Evolutionary conservation across 2,329 filamentous ascomycete genomes (phyloP), one percentile per base, ranked within the genome.

Genomic region (Neofusicoccum parvum): DNA sequence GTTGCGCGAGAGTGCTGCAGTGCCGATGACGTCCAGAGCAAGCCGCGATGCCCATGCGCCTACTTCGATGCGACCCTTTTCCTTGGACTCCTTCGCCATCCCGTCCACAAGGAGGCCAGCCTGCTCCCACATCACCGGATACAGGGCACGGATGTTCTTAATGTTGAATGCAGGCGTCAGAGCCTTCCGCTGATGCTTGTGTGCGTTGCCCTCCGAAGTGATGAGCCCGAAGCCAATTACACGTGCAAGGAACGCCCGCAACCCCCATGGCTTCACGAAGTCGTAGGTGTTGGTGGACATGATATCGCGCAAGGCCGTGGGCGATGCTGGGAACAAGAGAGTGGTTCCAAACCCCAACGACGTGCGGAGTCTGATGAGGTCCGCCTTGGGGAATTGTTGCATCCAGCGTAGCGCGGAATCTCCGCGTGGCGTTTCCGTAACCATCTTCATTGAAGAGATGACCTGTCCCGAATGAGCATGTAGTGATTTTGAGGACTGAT

Each of bases 81-180:
- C 94, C 37, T 77, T 71, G 10, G 37, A 20, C 10, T 20, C 32
- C 36, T 20, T 23, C 23, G n/a, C 4, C 48, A 51, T 51, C 23
- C 23, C 20, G 27, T 51, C 27, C 11, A 51, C 48, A 11, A 51
- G 48, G 27, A 51, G 32, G 23, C 27, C 48, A 34, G 51, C 34
- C 20, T 56, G 34, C 37, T 37, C 51, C 92, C 92, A 96, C 78
- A 96, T 94, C 12, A 88, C 78, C 0, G 91, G 89, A 69, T 94
- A 93, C 17, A 95, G 80, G 66, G 92, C 85, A 74, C 94, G 94
- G 74, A 94, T 80, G 72, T 94, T 90, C 32, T 91, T 86, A 72
- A 91, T 93, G 9, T 87, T 83, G 75, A 96, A 95, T 2, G 91
- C 91, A 0, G 92, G 92, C 78, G 88, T 86, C 15, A 95, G 82